Percentiles rank a stretch among this genome's conserved stretches.
Evolutionary conservation across 306 rosid species (phyloP).

Genomic region (Cucurbita moschata): DNA sequence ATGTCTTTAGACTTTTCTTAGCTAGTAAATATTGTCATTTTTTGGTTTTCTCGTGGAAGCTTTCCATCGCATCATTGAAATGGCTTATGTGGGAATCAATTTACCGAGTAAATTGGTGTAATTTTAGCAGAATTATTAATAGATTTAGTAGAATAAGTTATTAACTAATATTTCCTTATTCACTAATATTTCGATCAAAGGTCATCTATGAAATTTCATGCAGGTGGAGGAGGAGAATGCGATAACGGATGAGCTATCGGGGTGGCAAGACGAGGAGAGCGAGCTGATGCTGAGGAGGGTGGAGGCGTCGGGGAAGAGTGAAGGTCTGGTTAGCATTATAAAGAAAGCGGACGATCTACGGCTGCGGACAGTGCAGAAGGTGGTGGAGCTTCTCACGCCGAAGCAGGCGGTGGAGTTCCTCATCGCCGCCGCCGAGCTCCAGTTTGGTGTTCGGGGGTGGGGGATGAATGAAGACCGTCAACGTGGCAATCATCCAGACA

Average conservation of each 20-base stretch:
- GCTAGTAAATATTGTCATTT: too few relatives aligned
- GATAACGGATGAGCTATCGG: constrained; percentile 57
- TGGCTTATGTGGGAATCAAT: too few relatives aligned
- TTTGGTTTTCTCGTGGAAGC: too few relatives aligned
- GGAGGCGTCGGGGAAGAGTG: constrained; percentile 26
- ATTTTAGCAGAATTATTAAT: too few relatives aligned
- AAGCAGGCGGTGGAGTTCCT: constrained; percentile 70
- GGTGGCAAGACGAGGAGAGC: constrained; percentile 68
- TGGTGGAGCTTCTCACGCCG: constrained; percentile 46
- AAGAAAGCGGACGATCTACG: constrained; percentile 69
- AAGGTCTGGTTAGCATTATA: constrained; percentile 24
- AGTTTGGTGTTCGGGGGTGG: constrained; percentile 54
- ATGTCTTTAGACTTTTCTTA: too few relatives aligned
- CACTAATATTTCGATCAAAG: too few relatives aligned
- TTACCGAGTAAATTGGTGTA: too few relatives aligned
- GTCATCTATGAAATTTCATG: too few relatives aligned
- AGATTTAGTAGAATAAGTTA: too few relatives aligned
- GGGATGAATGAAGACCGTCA: constrained; percentile 51
- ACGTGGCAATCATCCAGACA: neutral
- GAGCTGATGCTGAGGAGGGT: constrained; percentile 25
- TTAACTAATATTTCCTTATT: too few relatives aligned
- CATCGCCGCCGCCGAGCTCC: constrained; percentile 56
- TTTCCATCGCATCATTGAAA: too few relatives aligned
- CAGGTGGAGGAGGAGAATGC: constrained; percentile 73
- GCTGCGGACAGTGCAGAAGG: constrained; percentile 38